Base-by-base conservation (phyloP, 2,329 filamentous ascomycete genomes). In the Sordariomycetes sp. region DNA sequence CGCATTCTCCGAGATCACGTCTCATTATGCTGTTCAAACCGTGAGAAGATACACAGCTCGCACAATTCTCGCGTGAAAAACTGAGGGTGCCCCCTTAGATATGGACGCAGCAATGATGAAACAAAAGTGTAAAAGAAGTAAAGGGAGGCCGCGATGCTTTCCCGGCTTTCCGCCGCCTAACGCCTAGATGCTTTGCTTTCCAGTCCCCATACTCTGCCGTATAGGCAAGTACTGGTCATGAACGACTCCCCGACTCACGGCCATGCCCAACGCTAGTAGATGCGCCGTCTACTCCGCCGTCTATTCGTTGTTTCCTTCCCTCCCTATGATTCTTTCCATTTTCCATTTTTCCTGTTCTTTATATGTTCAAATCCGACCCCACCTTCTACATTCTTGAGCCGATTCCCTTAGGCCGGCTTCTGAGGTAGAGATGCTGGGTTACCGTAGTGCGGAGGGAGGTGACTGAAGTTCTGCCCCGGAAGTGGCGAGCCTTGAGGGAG, bases 391-490 rank as follows among this genome's bases (percentile, higher is more conserved):
- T 22, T 20, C 10, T 24, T 25, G 32, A 6, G 10, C 53, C 36
- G 25, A 32, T 17, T 20, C 25, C 39, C 8, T 55, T 58, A 61
- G 35, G 55, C 57, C 50, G 80, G 80, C 69, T 82, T 82, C 65
- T 82, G 80, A 59, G 80, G 80, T 65, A 83, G 66, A 35, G 77
- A 78, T 35, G 80, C 78, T 59, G 79, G 79, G 66, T 83, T 83
- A 61, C 80, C 80, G 62, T 82, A 83, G 59, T 72, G 75, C 51
- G 78, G 68, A 22, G 70, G 78, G 61, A 83, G 68, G 62, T 80
- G 77, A 60, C 72, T 75, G 62, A 76, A 82, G 6, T 73, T 66
- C 62, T 77, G 77, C 24, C 62, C 63, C 56, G 65, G 65, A 6
- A 55, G 32, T 13, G 56, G n/a, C 52, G 70, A 70, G 51, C 70